These are phyloP conservation scores for Pleurotus ostreatus DNA, from an alignment of 768 basidiomycete species.

Conservation along the genomic window DNA sequence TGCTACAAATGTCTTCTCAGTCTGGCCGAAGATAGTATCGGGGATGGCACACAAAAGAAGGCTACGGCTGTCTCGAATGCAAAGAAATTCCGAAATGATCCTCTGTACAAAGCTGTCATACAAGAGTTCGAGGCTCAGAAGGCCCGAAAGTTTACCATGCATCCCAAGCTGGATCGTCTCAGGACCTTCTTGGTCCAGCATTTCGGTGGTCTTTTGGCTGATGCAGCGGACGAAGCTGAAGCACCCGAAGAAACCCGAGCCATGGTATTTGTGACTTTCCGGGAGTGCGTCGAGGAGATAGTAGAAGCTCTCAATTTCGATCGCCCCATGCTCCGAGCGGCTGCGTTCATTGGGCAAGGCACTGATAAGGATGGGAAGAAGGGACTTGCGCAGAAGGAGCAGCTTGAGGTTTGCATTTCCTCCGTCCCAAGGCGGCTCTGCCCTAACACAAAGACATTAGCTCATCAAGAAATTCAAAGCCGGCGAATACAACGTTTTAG, in stretches of 20 bases:
- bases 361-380: constrained; percentile 80
- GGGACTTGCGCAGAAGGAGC: constrained; percentile 88
- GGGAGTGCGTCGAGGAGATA: constrained; percentile 89
- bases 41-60: constrained; percentile 27
- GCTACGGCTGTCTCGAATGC: constrained; percentile 32
- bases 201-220: constrained; percentile 56
- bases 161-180: constrained; percentile 92
- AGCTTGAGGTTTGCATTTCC: constrained; percentile 64
- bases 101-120: constrained; percentile 62
- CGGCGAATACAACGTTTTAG: constrained; percentile 87
- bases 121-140: constrained; percentile 61
- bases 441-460: constrained; percentile 32
- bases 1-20: constrained; percentile 65
- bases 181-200: constrained; percentile 73
- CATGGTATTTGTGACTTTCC: constrained; percentile 93
- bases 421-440: constrained; percentile 8
- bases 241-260: constrained; percentile 61
- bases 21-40: constrained; percentile 30
- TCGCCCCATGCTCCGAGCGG: constrained; percentile 73
- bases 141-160: constrained; percentile 52
- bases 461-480: constrained; percentile 83
- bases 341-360: constrained; percentile 89
- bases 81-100: constrained; percentile 46
- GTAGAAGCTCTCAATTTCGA: constrained; percentile 76
- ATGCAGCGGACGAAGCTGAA: constrained; percentile 29